phyloP scores from a whole-genome alignment of 345 rosid species.

The Eucalyptus pauciflora region DNA sequence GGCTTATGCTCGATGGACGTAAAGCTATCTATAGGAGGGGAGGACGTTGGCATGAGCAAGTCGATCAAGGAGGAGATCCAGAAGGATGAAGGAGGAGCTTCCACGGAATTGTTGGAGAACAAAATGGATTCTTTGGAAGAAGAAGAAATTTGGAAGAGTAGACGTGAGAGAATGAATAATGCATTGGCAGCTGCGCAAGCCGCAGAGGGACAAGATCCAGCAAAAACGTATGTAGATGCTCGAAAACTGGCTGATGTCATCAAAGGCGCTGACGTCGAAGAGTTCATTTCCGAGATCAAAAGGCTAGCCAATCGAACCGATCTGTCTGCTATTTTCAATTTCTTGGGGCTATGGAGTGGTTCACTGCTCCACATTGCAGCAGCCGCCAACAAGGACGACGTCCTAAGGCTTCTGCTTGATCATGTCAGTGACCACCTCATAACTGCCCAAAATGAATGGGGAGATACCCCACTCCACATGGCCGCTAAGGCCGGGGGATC shows the following conservation, averaged over 20 bases:
- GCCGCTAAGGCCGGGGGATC: too few relatives aligned
- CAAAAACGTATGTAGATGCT: rapidly evolving
- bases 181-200: background rate
- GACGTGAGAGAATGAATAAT: too few relatives aligned
- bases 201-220: background rate
- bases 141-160: background rate
- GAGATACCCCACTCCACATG: too few relatives aligned
- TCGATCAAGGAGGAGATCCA: background rate
- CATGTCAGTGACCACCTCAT: too few relatives aligned
- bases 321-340: too few relatives aligned
- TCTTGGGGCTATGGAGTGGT: too few relatives aligned
- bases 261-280: background rate
- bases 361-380: too few relatives aligned
- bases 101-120: background rate
- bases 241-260: background rate
- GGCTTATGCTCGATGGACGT: background rate
- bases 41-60: background rate
- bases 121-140: background rate
- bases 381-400: too few relatives aligned
- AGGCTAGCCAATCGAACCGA: rapidly evolving
- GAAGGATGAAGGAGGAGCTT: background rate
- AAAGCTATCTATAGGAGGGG: background rate
- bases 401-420: too few relatives aligned
- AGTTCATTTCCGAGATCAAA: rapidly evolving
- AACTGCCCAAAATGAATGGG: too few relatives aligned